phyloP scores from a whole-genome alignment of 2,329 filamentous ascomycete genomes.

The Anthostomella pinea region DNA sequence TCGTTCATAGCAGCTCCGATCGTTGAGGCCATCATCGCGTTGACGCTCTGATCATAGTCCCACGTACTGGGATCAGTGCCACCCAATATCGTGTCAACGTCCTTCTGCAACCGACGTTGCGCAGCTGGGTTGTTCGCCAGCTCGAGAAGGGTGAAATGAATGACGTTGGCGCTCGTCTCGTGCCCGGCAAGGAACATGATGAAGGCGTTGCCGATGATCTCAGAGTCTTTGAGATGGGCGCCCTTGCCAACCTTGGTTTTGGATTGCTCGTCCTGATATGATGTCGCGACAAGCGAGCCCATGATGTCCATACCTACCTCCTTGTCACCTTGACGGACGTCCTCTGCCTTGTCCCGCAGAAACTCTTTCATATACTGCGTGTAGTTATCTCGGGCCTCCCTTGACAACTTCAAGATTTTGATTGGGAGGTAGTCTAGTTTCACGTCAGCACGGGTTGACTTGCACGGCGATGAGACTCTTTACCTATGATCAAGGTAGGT shows the following conservation, averaged over 20 bases:
- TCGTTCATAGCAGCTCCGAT: slow-evolving; percentile 76
- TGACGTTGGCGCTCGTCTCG: slow-evolving; percentile 74
- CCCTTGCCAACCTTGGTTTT: slow-evolving; percentile 22
- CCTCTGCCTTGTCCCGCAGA: slow-evolving; percentile 55
- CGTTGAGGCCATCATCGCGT: slow-evolving; percentile 65
- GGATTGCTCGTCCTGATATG: slow-evolving; percentile 31
- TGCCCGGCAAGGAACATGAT: slow-evolving; percentile 71
- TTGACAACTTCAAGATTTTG: slow-evolving; percentile 48
- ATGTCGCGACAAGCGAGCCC: slow-evolving; percentile 47
- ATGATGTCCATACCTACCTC: slow-evolving; percentile 53
- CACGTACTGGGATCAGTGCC: slow-evolving; percentile 57
- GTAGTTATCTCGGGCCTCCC: slow-evolving; percentile 60
- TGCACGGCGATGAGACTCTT: not conserved
- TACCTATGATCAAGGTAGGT: slow-evolving; percentile 54
- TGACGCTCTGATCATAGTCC: slow-evolving; percentile 68
- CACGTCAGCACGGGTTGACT: slow-evolving; percentile 7
- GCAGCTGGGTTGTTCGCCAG: slow-evolving; percentile 63
- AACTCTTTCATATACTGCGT: slow-evolving; percentile 69
- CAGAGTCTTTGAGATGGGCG: slow-evolving; percentile 51
- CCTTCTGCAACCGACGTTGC: slow-evolving; percentile 65
- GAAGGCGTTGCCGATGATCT: slow-evolving; percentile 72
- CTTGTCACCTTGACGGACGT: slow-evolving; percentile 34
- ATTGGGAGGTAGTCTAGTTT: slow-evolving; percentile 42
- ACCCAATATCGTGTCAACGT: slow-evolving; percentile 65
- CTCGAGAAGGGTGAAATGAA: slow-evolving; percentile 68